These are phyloP conservation scores for Cryptococcus hybrid DNA, from an alignment of 1,284 basidiomycete species.

Conservation along the genomic window DNA sequence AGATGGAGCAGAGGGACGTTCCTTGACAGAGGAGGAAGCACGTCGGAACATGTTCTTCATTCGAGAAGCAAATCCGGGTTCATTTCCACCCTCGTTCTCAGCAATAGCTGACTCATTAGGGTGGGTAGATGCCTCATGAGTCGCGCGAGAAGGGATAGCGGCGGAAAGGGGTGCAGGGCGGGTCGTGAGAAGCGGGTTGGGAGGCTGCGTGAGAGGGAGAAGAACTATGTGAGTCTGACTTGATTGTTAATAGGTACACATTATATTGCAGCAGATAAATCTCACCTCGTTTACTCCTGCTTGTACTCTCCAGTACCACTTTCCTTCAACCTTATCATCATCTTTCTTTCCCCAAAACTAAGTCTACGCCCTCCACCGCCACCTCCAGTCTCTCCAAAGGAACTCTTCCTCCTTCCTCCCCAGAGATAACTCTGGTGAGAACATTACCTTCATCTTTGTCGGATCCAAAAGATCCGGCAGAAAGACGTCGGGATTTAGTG, in stretches of 20 bases:
- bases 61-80: conserved; percentile 23
- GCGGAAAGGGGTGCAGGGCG: conserved; percentile 30
- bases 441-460: conserved; percentile 19
- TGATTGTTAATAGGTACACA: background rate
- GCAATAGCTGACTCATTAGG: background rate
- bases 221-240: conserved; percentile 38
- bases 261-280: conserved; percentile 1
- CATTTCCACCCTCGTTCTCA: conserved; percentile 3
- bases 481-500: conserved; percentile 26
- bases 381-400: conserved; percentile 10
- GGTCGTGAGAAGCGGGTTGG: conserved; percentile 39
- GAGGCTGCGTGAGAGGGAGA: conserved; percentile 33
- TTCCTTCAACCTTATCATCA: conserved; percentile 22
- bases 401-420: conserved; percentile 28
- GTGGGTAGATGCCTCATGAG: background rate
- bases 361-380: conserved; percentile 7
- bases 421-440: conserved; percentile 33
- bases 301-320: conserved; percentile 45
- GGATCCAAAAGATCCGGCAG: conserved; percentile 19
- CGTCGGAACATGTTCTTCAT: conserved; percentile 34
- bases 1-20: background rate
- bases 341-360: conserved; percentile 10
- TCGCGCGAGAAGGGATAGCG: conserved; percentile 30
- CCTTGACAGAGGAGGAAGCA: conserved; percentile 10
- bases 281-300: conserved; percentile 41